Evolutionary conservation across 164 flowering plant genomes (phyloP), one percentile per base, ranked within the genome.

Genomic region (Chimonanthus salicifolius): DNA sequence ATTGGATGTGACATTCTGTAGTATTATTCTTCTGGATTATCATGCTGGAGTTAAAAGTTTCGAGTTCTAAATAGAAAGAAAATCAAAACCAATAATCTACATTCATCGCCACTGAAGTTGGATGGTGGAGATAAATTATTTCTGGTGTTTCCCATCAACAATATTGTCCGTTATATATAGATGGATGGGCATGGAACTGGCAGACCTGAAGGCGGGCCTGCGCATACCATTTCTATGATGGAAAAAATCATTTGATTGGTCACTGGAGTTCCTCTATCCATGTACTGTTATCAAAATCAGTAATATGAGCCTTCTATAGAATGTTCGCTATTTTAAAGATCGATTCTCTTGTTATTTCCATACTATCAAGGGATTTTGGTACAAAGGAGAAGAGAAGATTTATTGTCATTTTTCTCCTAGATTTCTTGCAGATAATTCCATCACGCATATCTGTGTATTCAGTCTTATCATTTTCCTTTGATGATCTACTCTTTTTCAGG

Each of bases 401-500:
- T 21, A 9, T 49, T 13, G 20, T 45, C 49, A 44, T 54, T 58
- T 50, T 13, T 7, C 16, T 66, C 49, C 60, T 13, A 54, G n/a
- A 54, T 54, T 47, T 9, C 51, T 4, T 11, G 60, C 60, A 16
- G 50, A 46, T 47, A n/a, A 13, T 18, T 21, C 46, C 51, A n/a
- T 33, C 15, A 45, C 16, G 6, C 63, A 21, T 43, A 13, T 66
- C 1, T 54, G 11, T 68, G 7, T 33, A 33, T 33, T 33, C 33
- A 33, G 33, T 11, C 60, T 54, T 54, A 54, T 54, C n/a, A 54
- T 4, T 47, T 46, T 65, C 8, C 72, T 18, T n/a, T 47, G 21
- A 33, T 54, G 2, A 7, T 48, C 50, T 13, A 46, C 46, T 72
- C 18, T 62, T 8, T 71, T 65, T 79, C 87, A 88, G 90, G 85